phyloP scores from a whole-genome alignment of 2,329 filamentous ascomycete genomes.

The Pseudogymnoascus sp. region DNA sequence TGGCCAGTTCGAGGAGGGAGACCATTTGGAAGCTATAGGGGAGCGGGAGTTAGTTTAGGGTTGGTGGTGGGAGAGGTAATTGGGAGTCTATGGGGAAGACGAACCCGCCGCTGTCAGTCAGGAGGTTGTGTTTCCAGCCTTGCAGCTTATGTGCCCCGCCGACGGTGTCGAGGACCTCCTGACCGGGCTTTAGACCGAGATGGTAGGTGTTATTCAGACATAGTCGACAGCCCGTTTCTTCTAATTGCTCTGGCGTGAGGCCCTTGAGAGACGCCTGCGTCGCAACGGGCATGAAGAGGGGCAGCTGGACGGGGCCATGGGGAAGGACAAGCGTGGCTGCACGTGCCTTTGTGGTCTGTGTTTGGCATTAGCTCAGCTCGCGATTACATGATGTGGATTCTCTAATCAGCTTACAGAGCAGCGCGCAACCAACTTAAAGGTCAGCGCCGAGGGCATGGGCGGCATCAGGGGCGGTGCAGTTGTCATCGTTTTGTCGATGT shows the following conservation, averaged over 20 bases:
- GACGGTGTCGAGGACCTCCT: constrained; percentile 75
- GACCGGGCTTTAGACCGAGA: constrained; percentile 86
- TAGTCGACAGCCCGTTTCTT: constrained; percentile 77
- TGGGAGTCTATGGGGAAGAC: constrained; percentile 23
- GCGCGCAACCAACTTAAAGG: constrained; percentile 66
- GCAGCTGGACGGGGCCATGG: constrained; percentile 82
- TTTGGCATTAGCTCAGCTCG: constrained; percentile 12
- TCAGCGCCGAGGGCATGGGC: constrained; percentile 58
- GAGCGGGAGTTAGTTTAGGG: constrained; percentile 16
- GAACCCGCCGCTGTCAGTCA: constrained; percentile 72
- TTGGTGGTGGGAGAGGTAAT: not conserved
- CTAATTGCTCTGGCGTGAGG: constrained; percentile 83
- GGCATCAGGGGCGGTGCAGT: constrained; percentile 14
- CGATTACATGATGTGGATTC: constrained; percentile 11
- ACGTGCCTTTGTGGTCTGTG: constrained; percentile 83
- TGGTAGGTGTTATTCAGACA: constrained; percentile 99
- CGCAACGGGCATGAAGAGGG: constrained; percentile 97
- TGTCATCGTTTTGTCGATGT: constrained; percentile 28
- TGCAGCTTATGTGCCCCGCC: constrained; percentile 93
- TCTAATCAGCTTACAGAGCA: constrained; percentile 59
- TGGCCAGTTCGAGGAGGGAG: constrained; percentile 84
- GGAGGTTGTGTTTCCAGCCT: constrained; percentile 89
- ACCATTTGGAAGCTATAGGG: constrained; percentile 89
- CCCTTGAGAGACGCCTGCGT: constrained; percentile 95
- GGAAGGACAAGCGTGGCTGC: constrained; percentile 81